phyloP scores from a whole-genome alignment of 1,139 yeast genomes.

The Candida mesenterica region DNA sequence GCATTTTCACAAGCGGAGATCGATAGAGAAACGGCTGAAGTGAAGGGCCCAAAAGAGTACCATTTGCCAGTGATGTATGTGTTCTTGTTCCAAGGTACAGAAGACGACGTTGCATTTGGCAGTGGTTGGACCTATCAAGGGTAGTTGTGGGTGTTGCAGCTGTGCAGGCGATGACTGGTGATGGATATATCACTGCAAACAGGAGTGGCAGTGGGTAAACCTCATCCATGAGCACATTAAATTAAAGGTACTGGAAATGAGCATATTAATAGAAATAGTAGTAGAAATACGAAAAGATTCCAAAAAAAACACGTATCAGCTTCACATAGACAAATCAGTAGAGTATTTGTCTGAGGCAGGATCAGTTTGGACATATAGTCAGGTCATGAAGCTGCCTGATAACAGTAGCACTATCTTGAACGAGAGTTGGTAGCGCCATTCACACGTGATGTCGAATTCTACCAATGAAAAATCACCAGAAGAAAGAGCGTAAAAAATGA shows the following conservation, averaged over 20 bases:
- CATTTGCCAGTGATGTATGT: conserved; percentile 22
- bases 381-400: too few species aligned
- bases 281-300: too few species aligned
- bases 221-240: too few species aligned
- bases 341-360: too few species aligned
- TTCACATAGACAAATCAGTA: too few species aligned
- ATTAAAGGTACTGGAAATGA: too few species aligned
- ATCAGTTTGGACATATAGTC: too few species aligned
- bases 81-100: conserved; percentile 13
- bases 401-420: too few species aligned
- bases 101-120: conserved; percentile 6
- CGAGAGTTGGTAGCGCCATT: not conserved
- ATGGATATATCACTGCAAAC: too few species aligned
- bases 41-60: conserved; percentile 19
- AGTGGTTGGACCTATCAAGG: conserved; percentile 18
- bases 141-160: conserved; percentile 1
- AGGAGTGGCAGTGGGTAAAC: too few species aligned
- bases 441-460: not conserved
- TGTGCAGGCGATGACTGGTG: not conserved
- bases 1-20: conserved; percentile 7
- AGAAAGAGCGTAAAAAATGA: not conserved
- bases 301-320: too few species aligned
- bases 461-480: not conserved
- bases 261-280: too few species aligned
- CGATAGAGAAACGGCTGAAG: conserved; percentile 7